These are phyloP conservation scores for Yamadazyma blattariae DNA, from an alignment of 1,139 yeast genomes.

Conservation along the genomic window DNA sequence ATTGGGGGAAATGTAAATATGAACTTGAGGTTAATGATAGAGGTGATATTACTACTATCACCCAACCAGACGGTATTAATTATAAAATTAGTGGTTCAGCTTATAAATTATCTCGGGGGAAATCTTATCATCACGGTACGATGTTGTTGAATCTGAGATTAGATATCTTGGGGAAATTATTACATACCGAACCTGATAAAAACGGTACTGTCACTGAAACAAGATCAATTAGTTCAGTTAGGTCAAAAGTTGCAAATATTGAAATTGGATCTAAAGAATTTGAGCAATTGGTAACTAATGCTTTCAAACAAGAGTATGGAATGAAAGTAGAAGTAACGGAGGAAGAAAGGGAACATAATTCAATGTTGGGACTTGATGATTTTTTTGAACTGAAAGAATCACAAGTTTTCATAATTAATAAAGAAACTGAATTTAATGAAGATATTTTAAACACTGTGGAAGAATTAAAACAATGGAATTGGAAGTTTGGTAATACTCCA, in stretches of 20 bases:
- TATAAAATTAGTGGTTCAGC: conserved; percentile 88
- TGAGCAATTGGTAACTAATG: conserved; percentile 40
- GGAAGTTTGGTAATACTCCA: conserved; percentile 76
- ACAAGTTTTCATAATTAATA: conserved; percentile 21
- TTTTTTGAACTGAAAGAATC: conserved; percentile 20
- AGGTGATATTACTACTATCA: conserved; percentile 67
- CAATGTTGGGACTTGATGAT: conserved; percentile 33
- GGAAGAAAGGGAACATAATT: conserved; percentile 19
- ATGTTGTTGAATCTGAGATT: conserved; percentile 76
- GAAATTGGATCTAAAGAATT: conserved; percentile 47
- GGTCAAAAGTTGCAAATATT: conserved; percentile 71
- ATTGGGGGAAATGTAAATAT: conserved; percentile 15
- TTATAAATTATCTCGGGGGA: conserved; percentile 77
- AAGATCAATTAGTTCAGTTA: conserved; percentile 70
- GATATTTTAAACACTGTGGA: conserved; percentile 43
- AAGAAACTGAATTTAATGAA: conserved; percentile 37
- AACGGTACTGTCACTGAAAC: conserved; percentile 52
- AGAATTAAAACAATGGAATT: conserved; percentile 57
- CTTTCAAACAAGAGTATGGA: conserved; percentile 42
- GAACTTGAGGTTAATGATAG: conserved; percentile 55
- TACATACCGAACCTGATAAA: conserved; percentile 34
- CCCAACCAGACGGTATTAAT: conserved; percentile 23
- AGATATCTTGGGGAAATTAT: conserved; percentile 51
- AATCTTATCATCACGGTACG: conserved; percentile 94
- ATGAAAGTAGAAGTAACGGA: conserved; percentile 4